Evolutionary conservation across 1,284 basidiomycete genomes (phyloP).

Genomic region (Ustilago shanxiensis): DNA sequence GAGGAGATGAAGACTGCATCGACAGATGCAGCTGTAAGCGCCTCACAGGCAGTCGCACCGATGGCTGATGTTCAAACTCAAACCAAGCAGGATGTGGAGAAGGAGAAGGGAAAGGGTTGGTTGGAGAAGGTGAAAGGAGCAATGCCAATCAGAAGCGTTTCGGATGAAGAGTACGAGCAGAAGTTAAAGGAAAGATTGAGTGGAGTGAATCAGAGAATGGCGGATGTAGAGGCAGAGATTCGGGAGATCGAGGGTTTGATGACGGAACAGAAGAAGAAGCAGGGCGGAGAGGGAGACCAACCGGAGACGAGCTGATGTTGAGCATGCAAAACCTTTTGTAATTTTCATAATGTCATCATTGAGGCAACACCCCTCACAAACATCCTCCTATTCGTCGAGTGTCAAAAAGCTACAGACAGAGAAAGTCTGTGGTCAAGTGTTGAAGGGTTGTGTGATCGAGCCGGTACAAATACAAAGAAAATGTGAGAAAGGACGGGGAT

Average conservation of each 20-base stretch:
- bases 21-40: slow-evolving; percentile 11
- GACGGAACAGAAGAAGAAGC: slow-evolving; percentile 23
- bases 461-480: slow-evolving; percentile 34
- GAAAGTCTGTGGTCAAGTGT: not conserved
- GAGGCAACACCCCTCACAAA: too few species aligned
- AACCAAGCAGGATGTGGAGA: not conserved
- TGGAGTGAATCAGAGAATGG: slow-evolving; percentile 41
- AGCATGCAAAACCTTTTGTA: too few species aligned
- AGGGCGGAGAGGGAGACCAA: not conserved
- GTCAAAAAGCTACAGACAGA: too few species aligned
- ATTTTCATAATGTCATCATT: too few species aligned
- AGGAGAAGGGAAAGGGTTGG: slow-evolving; percentile 15
- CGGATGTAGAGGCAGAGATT: slow-evolving; percentile 42
- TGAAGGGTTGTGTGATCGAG: too few species aligned
- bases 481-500: too few species aligned
- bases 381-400: too few species aligned
- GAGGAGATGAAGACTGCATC: not conserved
- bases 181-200: slow-evolving; percentile 38
- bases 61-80: slow-evolving; percentile 14
- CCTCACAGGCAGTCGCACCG: slow-evolving; percentile 13
- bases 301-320: too few species aligned
- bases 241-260: slow-evolving; percentile 37
- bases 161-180: slow-evolving; percentile 54
- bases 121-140: slow-evolving; percentile 24
- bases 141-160: slow-evolving; percentile 49